Base-by-base conservation (phyloP, 495 filamentous ascomycete genomes). In the Penicillium argentinense region DNA sequence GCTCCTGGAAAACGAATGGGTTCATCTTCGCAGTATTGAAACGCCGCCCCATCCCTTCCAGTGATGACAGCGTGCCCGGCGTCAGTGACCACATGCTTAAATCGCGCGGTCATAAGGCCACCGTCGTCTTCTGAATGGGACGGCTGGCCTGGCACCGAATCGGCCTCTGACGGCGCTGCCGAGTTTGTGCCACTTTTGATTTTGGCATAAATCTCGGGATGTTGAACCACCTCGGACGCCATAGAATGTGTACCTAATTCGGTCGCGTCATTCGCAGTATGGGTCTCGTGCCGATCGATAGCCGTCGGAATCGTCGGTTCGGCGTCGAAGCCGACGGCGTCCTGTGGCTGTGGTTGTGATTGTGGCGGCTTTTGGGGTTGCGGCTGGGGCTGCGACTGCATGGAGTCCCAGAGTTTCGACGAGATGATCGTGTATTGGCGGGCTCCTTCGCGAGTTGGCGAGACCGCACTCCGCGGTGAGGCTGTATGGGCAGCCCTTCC, bases 1-100 rank as follows among this genome's bases (percentile, higher is more conserved):
- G 91, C 89, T 11, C 91, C 91, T 1, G 92, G 92, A 11, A 89
- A 87, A 53, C 90, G 89, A 29, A 96, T 96, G 1, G 92, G 90
- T 54, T 96, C 92, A 63, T 97, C 92, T 64, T 97, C 92, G 63
- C 89, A 95, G n/a, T 77, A 45, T 54, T 91, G 87, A 29, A 92
- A 69, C 2, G 67, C 78, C 12, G 82, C 76, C 2, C 85, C 82
- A 42, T 85, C 79, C 42, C 87, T 74, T 9, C 91, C 91, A 4
- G 89, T 92, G 38, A 96, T 84, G 14, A 97, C 80, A 4, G 84
- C 86, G 69, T 97, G 91, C 0, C 91, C 91, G 36, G 79, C 85
- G 5, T 89, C 81, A 0, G 87, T 91, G 33, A 86, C 62, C 17
- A 88, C 73, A 64, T 97, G 89, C 58, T 83, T 84, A 66, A 95